Conservation (phyloP, 768 basidiomycete species). For the Kwoniella heveanensis region DNA sequence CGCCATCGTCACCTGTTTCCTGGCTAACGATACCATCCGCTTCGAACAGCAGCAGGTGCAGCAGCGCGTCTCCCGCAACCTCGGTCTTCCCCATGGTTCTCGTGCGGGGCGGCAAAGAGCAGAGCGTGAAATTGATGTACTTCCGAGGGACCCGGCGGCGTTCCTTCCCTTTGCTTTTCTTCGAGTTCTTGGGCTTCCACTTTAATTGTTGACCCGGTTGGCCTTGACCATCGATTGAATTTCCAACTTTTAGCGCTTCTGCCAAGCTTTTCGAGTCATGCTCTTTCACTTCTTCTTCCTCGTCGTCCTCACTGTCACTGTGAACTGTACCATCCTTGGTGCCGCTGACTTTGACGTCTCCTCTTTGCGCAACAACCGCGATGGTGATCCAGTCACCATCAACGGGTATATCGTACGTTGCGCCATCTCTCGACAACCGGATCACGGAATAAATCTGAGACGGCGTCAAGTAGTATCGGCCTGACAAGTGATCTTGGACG, state of each 20-base stretch:
- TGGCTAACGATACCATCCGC: constrained; percentile 67
- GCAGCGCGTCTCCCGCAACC: constrained; percentile 72
- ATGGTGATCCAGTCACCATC: constrained; percentile 94
- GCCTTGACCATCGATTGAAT: not conserved
- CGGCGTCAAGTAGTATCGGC: constrained; percentile 83
- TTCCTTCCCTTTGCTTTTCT: constrained; percentile 27
- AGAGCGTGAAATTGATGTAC: constrained; percentile 77
- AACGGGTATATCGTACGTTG: constrained; percentile 87
- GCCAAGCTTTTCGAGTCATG: constrained; percentile 8
- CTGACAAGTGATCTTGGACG: constrained; percentile 75
- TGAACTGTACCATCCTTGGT: constrained; percentile 20
- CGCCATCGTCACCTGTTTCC: constrained; percentile 62
- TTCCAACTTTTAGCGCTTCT: constrained; percentile 5
- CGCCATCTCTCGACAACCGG: constrained; percentile 72
- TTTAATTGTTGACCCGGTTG: constrained; percentile 18
- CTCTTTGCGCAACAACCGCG: constrained; percentile 89
- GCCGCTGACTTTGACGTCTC: constrained; percentile 72
- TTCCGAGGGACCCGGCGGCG: constrained; percentile 50
- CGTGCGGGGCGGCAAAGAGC: constrained; percentile 67
- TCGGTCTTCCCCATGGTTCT: constrained; percentile 66
- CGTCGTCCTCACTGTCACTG: constrained; percentile 20
- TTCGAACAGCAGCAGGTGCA: constrained; percentile 85
- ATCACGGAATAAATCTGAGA: constrained; percentile 85
- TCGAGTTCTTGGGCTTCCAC: constrained; percentile 31
- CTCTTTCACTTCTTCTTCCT: not conserved